Conservation (phyloP, 2,329 filamentous ascomycete genomes). For the Alternaria consortialis region DNA sequence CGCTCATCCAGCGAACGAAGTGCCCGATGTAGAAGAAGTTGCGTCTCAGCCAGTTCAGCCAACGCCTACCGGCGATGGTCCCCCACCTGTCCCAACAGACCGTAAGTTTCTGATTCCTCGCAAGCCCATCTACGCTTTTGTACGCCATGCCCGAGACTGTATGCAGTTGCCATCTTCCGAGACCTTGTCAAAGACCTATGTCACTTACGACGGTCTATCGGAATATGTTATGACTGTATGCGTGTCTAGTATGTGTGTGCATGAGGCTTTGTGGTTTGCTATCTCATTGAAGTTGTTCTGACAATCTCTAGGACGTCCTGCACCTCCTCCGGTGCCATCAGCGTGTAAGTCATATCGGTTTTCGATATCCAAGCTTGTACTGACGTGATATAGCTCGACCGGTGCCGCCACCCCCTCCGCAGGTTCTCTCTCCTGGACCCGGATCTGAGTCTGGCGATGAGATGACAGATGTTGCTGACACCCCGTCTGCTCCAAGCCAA, state of each 20-base stretch:
- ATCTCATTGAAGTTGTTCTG: constrained; percentile 14
- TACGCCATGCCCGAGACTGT: constrained; percentile 31
- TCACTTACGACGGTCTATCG: constrained; percentile 43
- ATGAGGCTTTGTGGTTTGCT: background rate
- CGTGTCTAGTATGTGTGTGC: constrained; percentile 49
- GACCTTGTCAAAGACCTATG: constrained; percentile 46
- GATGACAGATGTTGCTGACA: constrained; percentile 56
- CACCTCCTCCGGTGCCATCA: constrained; percentile 49
- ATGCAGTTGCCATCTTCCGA: constrained; percentile 39
- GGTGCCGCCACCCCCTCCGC: constrained; percentile 63
- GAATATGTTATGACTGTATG: constrained; percentile 52
- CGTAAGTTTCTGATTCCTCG: constrained; percentile 59
- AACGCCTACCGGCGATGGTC: constrained; percentile 50
- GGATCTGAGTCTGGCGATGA: constrained; percentile 93
- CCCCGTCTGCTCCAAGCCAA: constrained; percentile 38
- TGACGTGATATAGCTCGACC: constrained; percentile 65
- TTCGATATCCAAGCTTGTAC: background rate
- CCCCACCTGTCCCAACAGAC: constrained; percentile 58
- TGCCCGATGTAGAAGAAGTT: constrained; percentile 65
- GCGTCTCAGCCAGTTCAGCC: constrained; percentile 54
- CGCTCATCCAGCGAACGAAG: constrained; percentile 55
- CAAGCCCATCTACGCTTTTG: constrained; percentile 39
- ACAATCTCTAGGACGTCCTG: constrained; percentile 52
- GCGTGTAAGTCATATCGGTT: constrained; percentile 37
- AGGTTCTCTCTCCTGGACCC: constrained; percentile 71